Evolutionary conservation across 169 alveolate genomes (phyloP), one percentile per base, ranked within the genome.

Genomic region (Plasmodium reichenowi): DNA sequence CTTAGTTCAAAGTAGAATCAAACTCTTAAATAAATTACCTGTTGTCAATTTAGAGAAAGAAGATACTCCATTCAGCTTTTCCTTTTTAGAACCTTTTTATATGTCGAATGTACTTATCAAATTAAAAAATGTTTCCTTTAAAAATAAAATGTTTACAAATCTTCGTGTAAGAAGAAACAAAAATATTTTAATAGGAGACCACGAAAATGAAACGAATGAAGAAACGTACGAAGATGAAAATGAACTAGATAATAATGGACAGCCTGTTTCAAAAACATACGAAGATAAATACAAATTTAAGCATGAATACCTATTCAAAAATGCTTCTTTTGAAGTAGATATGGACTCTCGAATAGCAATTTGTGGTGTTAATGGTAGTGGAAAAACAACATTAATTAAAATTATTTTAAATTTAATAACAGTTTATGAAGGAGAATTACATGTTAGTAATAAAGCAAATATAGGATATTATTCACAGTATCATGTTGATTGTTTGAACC

Each of bases 291-390:
- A 87, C 60, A 71, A 74, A 60, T 87, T 74, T 71, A 78, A 74
- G 71, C 89, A 89, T 68, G 94, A 93, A 32, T 93, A 68, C 64
- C 60, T 93, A 74, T 92, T 93, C 56, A 92, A 93, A 20, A 92
- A 73, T 60, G 86, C 93, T 22, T 85, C 74, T n/a, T 92, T 70
- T 66, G 91, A 67, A 32, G 91, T 91, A 92, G 94, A 89, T 75
- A 86, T 90, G 78, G 93, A 96, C 29, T 95, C 98, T n/a, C 94
- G 99, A 88, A 96, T 98, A 43, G 99, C 99, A 45, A 94, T 98
- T 64, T 98, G 98, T 45, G 99, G 99, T 22, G 98, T 98, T n/a
- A 98, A 98, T 88, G 99, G 99, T 47, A 97, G 98, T 88, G 99
- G 99, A 22, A 98, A 98, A 93, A 96, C 99, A 70, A 98, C 99